A percentile compares a stretch with the other conserved stretches of the same genome.
phyloP scores from a whole-genome alignment of 129 eudicot genomes.

The Saposhnikovia divaricata region DNA sequence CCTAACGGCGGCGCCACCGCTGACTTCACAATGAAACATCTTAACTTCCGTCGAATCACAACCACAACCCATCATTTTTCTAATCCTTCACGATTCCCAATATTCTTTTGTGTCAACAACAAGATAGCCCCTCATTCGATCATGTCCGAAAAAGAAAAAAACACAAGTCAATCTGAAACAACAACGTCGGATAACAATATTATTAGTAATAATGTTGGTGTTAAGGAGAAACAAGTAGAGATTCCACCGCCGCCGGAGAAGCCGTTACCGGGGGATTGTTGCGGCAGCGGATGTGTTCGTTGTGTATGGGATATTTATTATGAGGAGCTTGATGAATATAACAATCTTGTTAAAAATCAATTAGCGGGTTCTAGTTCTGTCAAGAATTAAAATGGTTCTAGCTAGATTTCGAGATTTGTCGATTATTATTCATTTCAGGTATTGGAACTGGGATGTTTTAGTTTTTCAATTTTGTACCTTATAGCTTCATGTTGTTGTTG shows the following conservation, averaged over 20 bases:
- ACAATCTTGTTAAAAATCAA: constrained; percentile 30
- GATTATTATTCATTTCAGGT: not conserved
- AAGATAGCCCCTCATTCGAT: constrained; percentile 5
- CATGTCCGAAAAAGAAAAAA: constrained; percentile 29
- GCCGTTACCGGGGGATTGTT: constrained; percentile 88
- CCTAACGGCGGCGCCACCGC: constrained; percentile 11
- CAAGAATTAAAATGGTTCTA: not conserved
- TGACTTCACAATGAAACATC: constrained; percentile 25
- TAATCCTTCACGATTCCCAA: constrained; percentile 16
- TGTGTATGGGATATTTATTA: constrained; percentile 89
- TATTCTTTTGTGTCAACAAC: constrained; percentile 12
- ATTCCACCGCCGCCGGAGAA: constrained; percentile 88
- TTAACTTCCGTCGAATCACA: constrained; percentile 19
- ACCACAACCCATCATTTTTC: constrained; percentile 16
- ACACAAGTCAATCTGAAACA: constrained; percentile 3
- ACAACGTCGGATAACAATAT: not conserved
- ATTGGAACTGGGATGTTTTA: not conserved
- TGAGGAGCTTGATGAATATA: constrained; percentile 64
- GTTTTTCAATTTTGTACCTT: not conserved
- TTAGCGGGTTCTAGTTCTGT: constrained; percentile 16
- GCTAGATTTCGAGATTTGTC: not conserved
- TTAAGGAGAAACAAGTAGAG: constrained; percentile 15
- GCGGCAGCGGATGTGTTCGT: constrained; percentile 88
- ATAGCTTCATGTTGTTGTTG: not conserved
- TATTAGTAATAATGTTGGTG: not conserved